phyloP scores from a whole-genome alignment of 495 filamentous ascomycete genomes.

The Podospora tetraspora region DNA sequence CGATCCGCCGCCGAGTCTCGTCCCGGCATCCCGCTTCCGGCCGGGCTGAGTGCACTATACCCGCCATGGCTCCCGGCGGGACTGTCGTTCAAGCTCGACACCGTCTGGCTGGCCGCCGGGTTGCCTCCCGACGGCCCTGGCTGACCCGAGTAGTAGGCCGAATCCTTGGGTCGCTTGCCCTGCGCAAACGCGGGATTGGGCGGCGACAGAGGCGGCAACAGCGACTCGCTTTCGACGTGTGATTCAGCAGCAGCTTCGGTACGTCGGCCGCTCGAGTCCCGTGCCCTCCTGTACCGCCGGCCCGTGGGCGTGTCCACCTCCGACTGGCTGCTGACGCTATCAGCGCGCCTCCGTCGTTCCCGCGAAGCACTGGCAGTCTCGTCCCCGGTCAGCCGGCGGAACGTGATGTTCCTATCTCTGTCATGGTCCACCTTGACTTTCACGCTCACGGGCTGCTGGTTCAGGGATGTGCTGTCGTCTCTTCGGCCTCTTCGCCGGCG shows the following conservation, averaged over 20 bases:
- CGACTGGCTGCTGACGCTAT: constrained; percentile 46
- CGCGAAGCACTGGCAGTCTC: constrained; percentile 43
- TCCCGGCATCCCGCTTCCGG: constrained; percentile 14
- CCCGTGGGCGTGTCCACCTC: constrained; percentile 39
- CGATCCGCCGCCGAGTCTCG: constrained; percentile 34
- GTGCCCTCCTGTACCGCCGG: constrained; percentile 37
- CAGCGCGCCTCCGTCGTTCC: constrained; percentile 32
- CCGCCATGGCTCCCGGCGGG: constrained; percentile 33
- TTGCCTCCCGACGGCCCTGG: constrained; percentile 37
- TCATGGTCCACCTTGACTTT: constrained; percentile 78
- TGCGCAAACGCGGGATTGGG: constrained; percentile 43
- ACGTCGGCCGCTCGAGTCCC: constrained; percentile 36
- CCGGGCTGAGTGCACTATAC: constrained; percentile 38
- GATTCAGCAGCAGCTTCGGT: constrained; percentile 40
- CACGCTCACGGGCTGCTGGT: constrained; percentile 63
- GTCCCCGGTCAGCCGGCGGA: constrained; percentile 73
- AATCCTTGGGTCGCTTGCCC: constrained; percentile 46
- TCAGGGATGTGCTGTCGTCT: constrained; percentile 36
- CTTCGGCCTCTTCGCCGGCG: constrained; percentile 34
- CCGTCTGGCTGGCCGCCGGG: constrained; percentile 30
- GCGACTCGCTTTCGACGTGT: constrained; percentile 26
- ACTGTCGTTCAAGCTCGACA: constrained; percentile 39
- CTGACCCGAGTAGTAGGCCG: constrained; percentile 49
- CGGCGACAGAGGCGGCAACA: constrained; percentile 33
- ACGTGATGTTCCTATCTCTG: constrained; percentile 67